Evolutionary conservation across 2,329 filamentous ascomycete genomes (phyloP), one percentile per base, ranked within the genome.

Genomic region (Ophiocordyceps camponoti-saundersi): DNA sequence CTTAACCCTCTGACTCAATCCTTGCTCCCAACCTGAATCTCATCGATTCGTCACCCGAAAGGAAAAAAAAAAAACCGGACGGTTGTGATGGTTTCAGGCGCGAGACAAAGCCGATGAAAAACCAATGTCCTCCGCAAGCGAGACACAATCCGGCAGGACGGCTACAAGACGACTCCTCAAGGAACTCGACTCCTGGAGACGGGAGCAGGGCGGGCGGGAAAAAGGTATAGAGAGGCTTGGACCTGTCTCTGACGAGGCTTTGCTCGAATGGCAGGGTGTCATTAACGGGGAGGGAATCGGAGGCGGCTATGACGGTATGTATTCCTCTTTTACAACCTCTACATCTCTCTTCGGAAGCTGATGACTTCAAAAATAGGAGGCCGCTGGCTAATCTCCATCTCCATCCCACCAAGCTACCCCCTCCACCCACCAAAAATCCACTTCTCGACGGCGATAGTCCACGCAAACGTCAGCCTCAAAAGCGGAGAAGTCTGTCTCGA

Each of bases 401-500:
- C 69, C 45, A 75, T 96, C 56, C 89, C 92, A 0, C 54, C 74
- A 0, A 77, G 74, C 40, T 96, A 98, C 65, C 92, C 92, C 3
- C 72, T 84, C 48, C 65, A 75, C 1, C 82, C 92, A 1, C 92
- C 92, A 1, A 73, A 69, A 40, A 81, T 98, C 53, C 71, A 66
- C 48, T 98, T 98, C 68, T 67, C 72, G n/a, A 98, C 88, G 34
- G 78, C 79, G 51, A 79, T 93, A 53, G 84, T 86, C 57, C 88
- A 95, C 67, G 80, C 89, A 44, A 95, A 95, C 64, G 79, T 79
- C 30, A 69, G 70, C 46, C 69, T 75, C 51, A 56, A 72, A 54
- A 88, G 79, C 2, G 92, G 92, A 55, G 89, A 95, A 65, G 92
- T 98, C 59, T 98, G 92, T 63, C 77, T 96, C 26, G 92, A 95